Evolutionary conservation across 169 alveolate species (phyloP).

Genomic region (Ichthyophthirius multifiliis): DNA sequence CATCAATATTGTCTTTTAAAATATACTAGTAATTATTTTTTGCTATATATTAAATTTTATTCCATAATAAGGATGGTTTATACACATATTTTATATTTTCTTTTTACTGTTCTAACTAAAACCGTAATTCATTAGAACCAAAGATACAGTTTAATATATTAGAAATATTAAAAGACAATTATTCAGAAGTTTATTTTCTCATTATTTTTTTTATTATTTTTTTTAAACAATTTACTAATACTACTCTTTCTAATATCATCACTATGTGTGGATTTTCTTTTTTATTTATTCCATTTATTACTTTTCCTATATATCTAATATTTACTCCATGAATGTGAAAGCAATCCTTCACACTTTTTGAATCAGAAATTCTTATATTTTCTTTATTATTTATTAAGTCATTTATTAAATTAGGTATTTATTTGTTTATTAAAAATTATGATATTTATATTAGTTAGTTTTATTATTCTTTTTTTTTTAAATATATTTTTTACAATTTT

Average conservation of each 20-base stretch:
- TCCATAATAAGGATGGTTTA: constrained; percentile 39
- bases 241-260: constrained; percentile 55
- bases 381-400: constrained; percentile 32
- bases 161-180: constrained; percentile 43
- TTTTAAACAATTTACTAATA: constrained; percentile 54
- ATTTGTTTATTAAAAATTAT: constrained; percentile 45
- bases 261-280: constrained; percentile 54
- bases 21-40: constrained; percentile 24
- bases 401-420: constrained; percentile 50
- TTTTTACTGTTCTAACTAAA: constrained; percentile 4
- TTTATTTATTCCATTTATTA: constrained; percentile 28
- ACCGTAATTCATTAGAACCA: constrained; percentile 5
- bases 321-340: constrained; percentile 77
- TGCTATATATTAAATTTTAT: constrained; percentile 25
- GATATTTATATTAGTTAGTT: constrained; percentile 41
- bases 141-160: constrained; percentile 63
- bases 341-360: constrained; percentile 37
- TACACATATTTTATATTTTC: constrained; percentile 39
- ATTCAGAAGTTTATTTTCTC: constrained; percentile 44
- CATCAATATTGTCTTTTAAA: constrained; percentile 24
- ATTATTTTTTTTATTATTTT: constrained; percentile 57
- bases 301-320: constrained; percentile 73
- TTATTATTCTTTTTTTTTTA: constrained; percentile 14
- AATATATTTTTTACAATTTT: no score
- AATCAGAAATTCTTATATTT: constrained; percentile 56